These are phyloP conservation scores for Fusarium brachygibbosum DNA, from an alignment of 2,329 filamentous ascomycete species.

Conservation along the genomic window DNA sequence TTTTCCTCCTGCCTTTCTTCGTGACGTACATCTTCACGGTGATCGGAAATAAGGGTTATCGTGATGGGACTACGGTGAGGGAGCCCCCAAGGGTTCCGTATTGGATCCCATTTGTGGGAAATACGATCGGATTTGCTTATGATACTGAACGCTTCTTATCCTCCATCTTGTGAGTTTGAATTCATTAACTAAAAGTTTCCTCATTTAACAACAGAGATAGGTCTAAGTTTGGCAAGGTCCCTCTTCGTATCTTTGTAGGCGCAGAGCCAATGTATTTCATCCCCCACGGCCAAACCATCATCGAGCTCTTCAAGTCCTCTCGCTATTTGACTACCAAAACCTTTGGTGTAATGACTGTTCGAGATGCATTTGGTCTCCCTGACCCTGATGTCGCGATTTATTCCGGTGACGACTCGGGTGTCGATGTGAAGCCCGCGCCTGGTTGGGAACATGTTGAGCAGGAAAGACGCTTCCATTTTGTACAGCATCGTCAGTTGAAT, in stretches of 20 bases:
- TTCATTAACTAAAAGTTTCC: accelerated
- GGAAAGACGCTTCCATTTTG: slow-evolving; percentile 22
- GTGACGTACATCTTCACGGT: slow-evolving; percentile 27
- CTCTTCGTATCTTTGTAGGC: slow-evolving; percentile 33
- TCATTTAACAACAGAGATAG: slow-evolving; percentile 11
- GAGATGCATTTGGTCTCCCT: slow-evolving; percentile 37
- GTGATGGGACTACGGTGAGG: not conserved
- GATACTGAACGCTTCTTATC: slow-evolving; percentile 33
- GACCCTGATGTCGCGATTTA: slow-evolving; percentile 21
- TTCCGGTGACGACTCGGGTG: slow-evolving; percentile 18
- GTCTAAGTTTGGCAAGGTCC: slow-evolving; percentile 36
- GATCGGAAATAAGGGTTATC: slow-evolving; percentile 13
- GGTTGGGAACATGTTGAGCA: slow-evolving; percentile 33
- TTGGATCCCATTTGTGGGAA: slow-evolving; percentile 32
- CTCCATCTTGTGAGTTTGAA: slow-evolving; percentile 19
- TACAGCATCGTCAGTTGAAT: slow-evolving; percentile 32
- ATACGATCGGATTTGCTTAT: slow-evolving; percentile 33
- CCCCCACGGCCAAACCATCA: slow-evolving; percentile 31
- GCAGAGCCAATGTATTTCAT: slow-evolving; percentile 41
- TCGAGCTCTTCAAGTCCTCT: slow-evolving; percentile 33
- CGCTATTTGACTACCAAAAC: slow-evolving; percentile 33
- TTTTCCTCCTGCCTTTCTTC: slow-evolving; percentile 12
- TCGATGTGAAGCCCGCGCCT: slow-evolving; percentile 25
- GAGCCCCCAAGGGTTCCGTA: slow-evolving; percentile 36
- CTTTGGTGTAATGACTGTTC: slow-evolving; percentile 31